phyloP scores from a whole-genome alignment of 495 filamentous ascomycete genomes.

The Penicillium herquei region DNA sequence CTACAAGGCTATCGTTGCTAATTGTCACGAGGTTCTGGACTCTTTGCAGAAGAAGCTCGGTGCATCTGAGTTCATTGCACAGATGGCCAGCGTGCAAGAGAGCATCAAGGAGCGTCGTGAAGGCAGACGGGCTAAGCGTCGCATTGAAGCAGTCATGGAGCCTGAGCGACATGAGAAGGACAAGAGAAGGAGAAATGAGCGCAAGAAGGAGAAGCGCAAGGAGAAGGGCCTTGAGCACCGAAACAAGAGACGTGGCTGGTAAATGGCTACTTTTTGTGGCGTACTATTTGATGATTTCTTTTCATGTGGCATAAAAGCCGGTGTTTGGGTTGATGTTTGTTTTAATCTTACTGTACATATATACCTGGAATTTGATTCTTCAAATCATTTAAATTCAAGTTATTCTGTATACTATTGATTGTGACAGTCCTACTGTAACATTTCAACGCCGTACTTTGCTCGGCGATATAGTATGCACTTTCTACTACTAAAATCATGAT shows the following conservation, averaged over 20 bases:
- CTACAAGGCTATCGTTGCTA: conserved; percentile 64
- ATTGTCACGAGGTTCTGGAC: conserved; percentile 70
- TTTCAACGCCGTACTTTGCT: too few species aligned
- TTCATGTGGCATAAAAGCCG: conserved; percentile 25
- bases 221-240: conserved; percentile 68
- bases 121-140: conserved; percentile 73
- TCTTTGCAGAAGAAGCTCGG: conserved; percentile 79
- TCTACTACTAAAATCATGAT: too few species aligned
- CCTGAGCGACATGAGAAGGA: conserved; percentile 74
- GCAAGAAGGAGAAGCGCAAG: conserved; percentile 79
- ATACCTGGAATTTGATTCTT: conserved; percentile 15
- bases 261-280: conserved; percentile 13
- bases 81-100: conserved; percentile 66
- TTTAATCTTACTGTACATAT: conserved; percentile 16
- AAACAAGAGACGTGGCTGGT: conserved; percentile 69
- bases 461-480: too few species aligned
- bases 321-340: conserved; percentile 22
- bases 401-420: not conserved
- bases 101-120: conserved; percentile 66
- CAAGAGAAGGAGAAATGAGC: conserved; percentile 83
- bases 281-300: conserved; percentile 23
- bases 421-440: too few species aligned
- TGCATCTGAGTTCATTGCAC: conserved; percentile 69
- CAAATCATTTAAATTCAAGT: not conserved
- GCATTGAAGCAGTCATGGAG: conserved; percentile 76